Evolutionary conservation across 129 eudicot genomes (phyloP), one percentile per base, ranked within the genome.

Genomic region (Artemisia argyi): DNA sequence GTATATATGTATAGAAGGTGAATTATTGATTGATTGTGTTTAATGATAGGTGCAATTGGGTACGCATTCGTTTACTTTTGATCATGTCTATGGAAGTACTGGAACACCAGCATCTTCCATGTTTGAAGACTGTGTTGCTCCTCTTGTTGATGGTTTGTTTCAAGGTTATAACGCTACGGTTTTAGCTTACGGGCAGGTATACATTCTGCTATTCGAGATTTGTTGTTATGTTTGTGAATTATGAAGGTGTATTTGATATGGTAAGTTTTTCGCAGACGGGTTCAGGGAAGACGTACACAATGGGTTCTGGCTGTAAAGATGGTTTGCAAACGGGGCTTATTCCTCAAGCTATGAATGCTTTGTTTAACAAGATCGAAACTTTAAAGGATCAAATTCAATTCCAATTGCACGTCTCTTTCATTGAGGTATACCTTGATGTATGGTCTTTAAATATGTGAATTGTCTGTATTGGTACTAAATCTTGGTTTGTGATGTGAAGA

Each of bases 141-240:
- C 97, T 79, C 91, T 94, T 52, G 99, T 94, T 79, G 99, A 94
- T 75, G 99, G 99, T 32, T 76, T 94, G 26, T 94, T 94, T 82
- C 97, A 94, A 85, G 99, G 99, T 39, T 94, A 94, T 81, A 94
- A 94, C 73, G 99, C 99, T 59, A 94, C 99, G 42, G 99, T 94
- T 81, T 84, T 94, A 55, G 99, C 99, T 49, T 94, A 94, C 74
- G 99, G 99, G 62, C 99, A 94, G 96, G 99, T 90, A 87, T 42
- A 17, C 69, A 48, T 18, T 35, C 54, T 6, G 5, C 18, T 9
- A 12, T 44, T 68, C 44, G 16, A 54, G 46, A 39, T 39, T 39
- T 39, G 46, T 39, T 39, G n/a, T 60, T 28, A 2, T 17, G 5
- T 19, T 2, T 68, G 11, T 59, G 10, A 53, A 39, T 74, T 22